Base-by-base conservation (phyloP, 192 early-diverging fungal species). In the Coemansia sp. region DNA sequence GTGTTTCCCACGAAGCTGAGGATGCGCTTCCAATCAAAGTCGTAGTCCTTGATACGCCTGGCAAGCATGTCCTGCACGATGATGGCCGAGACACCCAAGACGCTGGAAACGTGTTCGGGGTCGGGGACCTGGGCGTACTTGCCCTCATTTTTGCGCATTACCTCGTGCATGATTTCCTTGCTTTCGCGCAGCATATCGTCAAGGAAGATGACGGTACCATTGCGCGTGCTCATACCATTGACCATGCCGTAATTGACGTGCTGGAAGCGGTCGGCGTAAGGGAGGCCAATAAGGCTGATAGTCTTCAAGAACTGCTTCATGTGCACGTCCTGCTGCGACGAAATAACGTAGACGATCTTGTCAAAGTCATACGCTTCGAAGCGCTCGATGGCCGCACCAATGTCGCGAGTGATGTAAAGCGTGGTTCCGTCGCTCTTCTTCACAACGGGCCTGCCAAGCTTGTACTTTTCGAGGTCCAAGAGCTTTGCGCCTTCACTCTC, bases 181-280 rank as follows among this genome's bases (percentile, higher is more conserved):
- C 92, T 90, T 58, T 92, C 87, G 58, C 91, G 86, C 21, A 99
- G 86, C 72, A 99, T 94, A 49, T 99, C 95, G 66, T 97, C 93
- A 69, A 99, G 87, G 84, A 97, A 96, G 32, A 98, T 93, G 23
- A 91, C 95, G 21, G 88, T 96, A 66, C 98, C 97, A 81, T 91
- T 96, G 66, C 96, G 94, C 26, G 98, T 99, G 71, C 90, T 94
- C 93, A 99, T 97, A 81, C 91, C 91, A 72, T 89, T 87, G 63
- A 99, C 94, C 89, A 96, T 84, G 40, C 98, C 98, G 82, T 95
- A 99, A 82, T 90, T 92, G 74, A 98, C 87, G 84, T 99, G 96
- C 53, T 90, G 86, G 74, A 92, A 92, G 72, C 86, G 88, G 62
- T 90, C 85, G 59, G 92, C 90, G 86, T 94, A 96, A 1, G 93